Evolutionary conservation across 305 asterid genomes (phyloP).

Genomic region (Caryopteris hybrid): DNA sequence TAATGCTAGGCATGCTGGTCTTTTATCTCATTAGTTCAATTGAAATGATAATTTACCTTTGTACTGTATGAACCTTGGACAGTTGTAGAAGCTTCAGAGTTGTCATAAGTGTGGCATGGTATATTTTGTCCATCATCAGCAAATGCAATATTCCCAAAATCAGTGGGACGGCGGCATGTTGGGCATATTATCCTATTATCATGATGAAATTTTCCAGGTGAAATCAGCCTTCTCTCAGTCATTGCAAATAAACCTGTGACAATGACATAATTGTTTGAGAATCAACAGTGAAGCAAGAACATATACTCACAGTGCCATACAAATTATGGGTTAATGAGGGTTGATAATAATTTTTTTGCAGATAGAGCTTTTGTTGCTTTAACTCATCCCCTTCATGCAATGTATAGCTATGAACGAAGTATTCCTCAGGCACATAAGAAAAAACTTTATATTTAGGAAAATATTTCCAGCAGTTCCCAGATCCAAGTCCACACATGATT

Average conservation of each 20-base stretch:
- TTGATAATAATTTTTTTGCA: background rate
- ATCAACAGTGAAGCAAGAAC: background rate
- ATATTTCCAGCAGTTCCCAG: background rate
- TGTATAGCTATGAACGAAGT: background rate
- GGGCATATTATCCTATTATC: conserved; percentile 80
- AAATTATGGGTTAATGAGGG: background rate
- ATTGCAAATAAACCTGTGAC: conserved; percentile 78
- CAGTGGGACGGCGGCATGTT: conserved; percentile 80
- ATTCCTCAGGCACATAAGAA: background rate
- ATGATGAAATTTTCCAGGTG: conserved; percentile 45
- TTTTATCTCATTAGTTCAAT: conserved; percentile 13
- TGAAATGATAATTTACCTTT: conserved; percentile 46
- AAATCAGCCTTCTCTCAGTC: conserved; percentile 59
- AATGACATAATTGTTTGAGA: background rate
- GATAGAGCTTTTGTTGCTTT: background rate
- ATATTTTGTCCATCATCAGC: conserved; percentile 65
- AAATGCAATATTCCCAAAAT: conserved; percentile 76
- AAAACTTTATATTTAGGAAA: background rate
- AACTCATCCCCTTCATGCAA: background rate
- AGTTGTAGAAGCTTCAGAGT: conserved; percentile 50
- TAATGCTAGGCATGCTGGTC: background rate
- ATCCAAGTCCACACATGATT: background rate
- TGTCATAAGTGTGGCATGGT: conserved; percentile 29
- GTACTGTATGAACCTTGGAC: conserved; percentile 96
- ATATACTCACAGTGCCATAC: background rate